Base-by-base conservation (phyloP, 495 filamentous ascomycete genomes). In the Chaetomium tenue region DNA sequence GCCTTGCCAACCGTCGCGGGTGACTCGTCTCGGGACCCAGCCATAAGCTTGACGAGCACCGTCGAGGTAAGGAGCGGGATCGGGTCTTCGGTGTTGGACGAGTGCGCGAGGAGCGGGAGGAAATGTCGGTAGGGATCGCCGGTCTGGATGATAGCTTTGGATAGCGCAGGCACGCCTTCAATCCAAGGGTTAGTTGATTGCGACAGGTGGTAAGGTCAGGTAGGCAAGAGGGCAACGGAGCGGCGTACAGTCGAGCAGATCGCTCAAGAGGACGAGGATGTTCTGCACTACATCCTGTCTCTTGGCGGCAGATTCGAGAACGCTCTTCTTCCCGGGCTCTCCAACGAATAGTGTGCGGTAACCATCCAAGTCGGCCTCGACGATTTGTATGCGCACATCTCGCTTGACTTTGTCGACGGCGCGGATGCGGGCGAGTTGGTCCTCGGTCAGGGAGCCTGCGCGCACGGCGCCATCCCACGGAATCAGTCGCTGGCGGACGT, bases 391-490 rank as follows among this genome's bases (percentile, higher is more conserved):
- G 71, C 93, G 86, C 66, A 73, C 74, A 74, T 94, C 91, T 71
- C 90, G 92, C 68, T 91, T 89, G 67, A 94, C 92, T 79, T 97
- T 98, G 76, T 98, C 95, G 68, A 97, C 91, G 56, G 94, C 91
- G 77, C 94, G 93, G 80, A 99, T 98, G 82, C 91, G 93, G 81
- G 89, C 92, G 70, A 97, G 83, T 73, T 99, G 92, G 60, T 89
- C 87, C 67, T 97, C 94, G 57, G 92, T 96, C 78, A 99, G 91
- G 72, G 91, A 93, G 68, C 91, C 90, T 71, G 91, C 91, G 75
- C 94, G 89, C 68, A 95, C 91, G 70, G 95, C 93, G 66, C 94
- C 94, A 75, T 98, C 95, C 94, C 94, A 99, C 52, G 93, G 92
- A 74, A 99, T 96, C 69, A 93, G 93, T 60, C 94, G 85, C 65